Evolutionary conservation across 2,329 filamentous ascomycete species (phyloP), one percentile per base, ranked within the genome.

Genomic region (Aspergillus awamori): DNA sequence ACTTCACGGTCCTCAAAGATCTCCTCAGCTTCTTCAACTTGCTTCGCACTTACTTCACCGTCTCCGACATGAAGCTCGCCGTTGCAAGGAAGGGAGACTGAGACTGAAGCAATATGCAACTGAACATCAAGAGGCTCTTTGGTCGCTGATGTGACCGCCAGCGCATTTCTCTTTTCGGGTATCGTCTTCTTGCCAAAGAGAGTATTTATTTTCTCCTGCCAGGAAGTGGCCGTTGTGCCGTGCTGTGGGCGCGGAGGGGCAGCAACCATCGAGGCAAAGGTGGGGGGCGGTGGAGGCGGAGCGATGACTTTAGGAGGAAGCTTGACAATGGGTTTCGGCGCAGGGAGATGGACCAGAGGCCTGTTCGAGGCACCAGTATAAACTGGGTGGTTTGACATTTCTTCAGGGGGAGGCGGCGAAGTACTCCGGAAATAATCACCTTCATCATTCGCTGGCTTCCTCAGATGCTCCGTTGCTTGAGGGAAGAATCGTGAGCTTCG

Each of bases 131-230:
- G 82, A 53, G 83, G 86, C 69, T 80, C 87, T 73, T 88, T 89
- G 67, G 87, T 91, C 22, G 88, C 85, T 53, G 89, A 87, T 63
- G 89, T 84, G 41, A 91, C 84, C 53, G 86, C 84, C 59, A 89
- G 72, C 58, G 80, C 78, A 71, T 73, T 81, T 61, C 84, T 82
- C 69, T 84, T 87, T 49, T 83, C 81, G 7, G 69, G 66, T 6
- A 72, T 65, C 13, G 72, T 72, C 57, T 86, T 82, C 72, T 90
- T 93, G n/a, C 87, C 86, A 67, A 88, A 82, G 48, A 97, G 83
- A 49, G 84, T 88, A 75, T 96, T 93, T 74, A 97, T 93, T 69
- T 88, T 88, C 69, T 90, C 89, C 75, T 96, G 92, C 93, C 93
- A 94, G 7, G 78, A 77, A 53, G 81, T 80, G 15, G 79, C 78